Base-by-base conservation (phyloP, 176 grass and related monocot species). In the Chrysopogon serrulatus region DNA sequence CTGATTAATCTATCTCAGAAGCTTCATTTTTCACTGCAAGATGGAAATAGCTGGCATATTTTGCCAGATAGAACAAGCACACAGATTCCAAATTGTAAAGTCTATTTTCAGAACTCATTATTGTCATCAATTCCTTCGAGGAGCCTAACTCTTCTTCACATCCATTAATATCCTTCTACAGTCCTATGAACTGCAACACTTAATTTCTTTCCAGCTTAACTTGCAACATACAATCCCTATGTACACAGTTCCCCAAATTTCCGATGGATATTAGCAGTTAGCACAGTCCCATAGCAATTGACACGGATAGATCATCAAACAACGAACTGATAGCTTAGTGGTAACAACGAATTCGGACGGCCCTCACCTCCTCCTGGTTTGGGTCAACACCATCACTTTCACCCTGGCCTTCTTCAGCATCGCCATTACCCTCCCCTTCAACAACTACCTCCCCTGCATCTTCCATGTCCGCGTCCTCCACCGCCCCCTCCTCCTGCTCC, bases 331-430 rank as follows among this genome's bases (percentile, higher is more conserved):
- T 0, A 53, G 28, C 23, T n/a, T 19, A 76, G 11, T 0, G 23
- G 30, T 37, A 65, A 17, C 7, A 21, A 21, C 36, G 21, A 86
- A 15, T 16, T 78, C 9, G 0, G 17, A 68, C 12, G 37, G 17
- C 11, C 34, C 81, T 85, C 56, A 88, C 90, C 86, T 91, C 90
- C 82, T 91, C 86, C 37, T 48, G 66, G 56, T 91, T 78, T n/a
- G 78, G 81, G 10, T 88, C 85, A 6, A 85, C 41, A 43, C 85
- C 81, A 76, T 91, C 81, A 6, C 89, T 84, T 64, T 91, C 89
- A 6, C 85, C 83, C 36, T 90, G 88, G 1, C 88, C 88, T 86
- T 86, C 88, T 71, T 90, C 78, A 11, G 83, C 76, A 44, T 81
- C 84, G 40, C 79, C 84, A 63, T 83, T 57, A 19, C 35, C 76